Evolutionary conservation across 805 yeast species (phyloP).

Genomic region (Metschnikowia kofuensis): DNA sequence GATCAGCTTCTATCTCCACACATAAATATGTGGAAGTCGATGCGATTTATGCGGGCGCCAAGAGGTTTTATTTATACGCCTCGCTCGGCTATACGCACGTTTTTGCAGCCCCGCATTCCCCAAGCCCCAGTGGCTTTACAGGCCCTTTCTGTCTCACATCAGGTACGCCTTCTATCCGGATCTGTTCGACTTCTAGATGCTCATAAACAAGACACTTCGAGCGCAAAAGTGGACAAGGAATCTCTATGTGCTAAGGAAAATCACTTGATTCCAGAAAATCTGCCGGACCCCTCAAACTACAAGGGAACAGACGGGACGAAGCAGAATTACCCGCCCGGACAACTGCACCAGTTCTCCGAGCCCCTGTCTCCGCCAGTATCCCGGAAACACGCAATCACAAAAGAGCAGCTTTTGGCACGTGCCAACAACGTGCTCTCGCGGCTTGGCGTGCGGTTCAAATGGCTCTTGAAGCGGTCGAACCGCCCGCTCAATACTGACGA

Average conservation of each 20-base stretch:
- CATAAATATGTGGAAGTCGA: background rate
- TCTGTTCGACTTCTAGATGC: too few species aligned
- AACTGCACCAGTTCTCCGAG: background rate
- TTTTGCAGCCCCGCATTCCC: background rate
- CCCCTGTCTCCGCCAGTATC: background rate
- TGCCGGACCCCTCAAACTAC: too few species aligned
- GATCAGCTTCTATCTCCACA: background rate
- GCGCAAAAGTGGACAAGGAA: too few species aligned
- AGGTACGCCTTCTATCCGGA: too few species aligned
- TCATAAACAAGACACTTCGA: too few species aligned
- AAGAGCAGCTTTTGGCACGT: constrained; percentile 23
- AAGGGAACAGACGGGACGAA: too few species aligned
- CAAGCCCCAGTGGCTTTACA: background rate
- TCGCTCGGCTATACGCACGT: background rate
- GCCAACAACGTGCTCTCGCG: constrained; percentile 32
- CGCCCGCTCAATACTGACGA: constrained; percentile 93
- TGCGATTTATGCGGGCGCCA: background rate
- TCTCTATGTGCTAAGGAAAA: too few species aligned
- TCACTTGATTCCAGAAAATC: too few species aligned
- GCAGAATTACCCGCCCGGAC: background rate
- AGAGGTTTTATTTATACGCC: background rate
- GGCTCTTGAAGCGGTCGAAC: constrained; percentile 72
- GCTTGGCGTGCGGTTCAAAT: constrained; percentile 47
- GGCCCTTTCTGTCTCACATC: too few species aligned
- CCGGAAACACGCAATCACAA: constrained; percentile 11